Conservation (phyloP, 805 yeast genomes). For the Komagataella pseudopastoris region DNA sequence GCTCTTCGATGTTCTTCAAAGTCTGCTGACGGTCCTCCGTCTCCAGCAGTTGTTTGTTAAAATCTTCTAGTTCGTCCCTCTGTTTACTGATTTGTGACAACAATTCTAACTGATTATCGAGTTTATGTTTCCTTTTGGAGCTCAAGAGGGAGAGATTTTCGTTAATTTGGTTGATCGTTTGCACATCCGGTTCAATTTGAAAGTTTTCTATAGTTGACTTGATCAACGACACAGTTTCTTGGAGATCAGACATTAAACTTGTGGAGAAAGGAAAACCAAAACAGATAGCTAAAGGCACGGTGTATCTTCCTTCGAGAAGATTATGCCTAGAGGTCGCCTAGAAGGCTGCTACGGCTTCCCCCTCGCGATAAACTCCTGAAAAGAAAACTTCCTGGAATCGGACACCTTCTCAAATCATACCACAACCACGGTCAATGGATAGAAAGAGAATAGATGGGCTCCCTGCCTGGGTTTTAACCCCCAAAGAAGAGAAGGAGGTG, state of each 20-base stretch:
- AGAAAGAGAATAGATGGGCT: conserved; percentile 22
- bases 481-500: conserved; percentile 62
- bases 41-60: conserved; percentile 12
- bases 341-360: neutral
- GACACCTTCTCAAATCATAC: neutral
- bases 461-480: conserved; percentile 68
- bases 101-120: conserved; percentile 9
- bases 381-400: neutral
- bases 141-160: conserved; percentile 20
- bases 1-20: conserved; percentile 15
- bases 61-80: conserved; percentile 6
- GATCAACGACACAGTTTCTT: conserved; percentile 16
- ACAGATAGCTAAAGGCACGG: neutral
- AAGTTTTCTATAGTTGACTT: conserved; percentile 31
- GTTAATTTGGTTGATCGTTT: conserved; percentile 28
- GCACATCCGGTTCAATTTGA: conserved; percentile 37
- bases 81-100: conserved; percentile 8
- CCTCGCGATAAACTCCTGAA: neutral
- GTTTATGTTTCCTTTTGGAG: conserved; percentile 14
- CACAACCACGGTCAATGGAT: conserved; percentile 7
- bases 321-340: neutral
- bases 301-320: neutral
- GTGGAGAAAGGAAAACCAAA: neutral
- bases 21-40: conserved; percentile 17
- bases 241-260: neutral